Evolutionary conservation across 148 eudicot species (phyloP).

Genomic region (Cornus suecica): DNA sequence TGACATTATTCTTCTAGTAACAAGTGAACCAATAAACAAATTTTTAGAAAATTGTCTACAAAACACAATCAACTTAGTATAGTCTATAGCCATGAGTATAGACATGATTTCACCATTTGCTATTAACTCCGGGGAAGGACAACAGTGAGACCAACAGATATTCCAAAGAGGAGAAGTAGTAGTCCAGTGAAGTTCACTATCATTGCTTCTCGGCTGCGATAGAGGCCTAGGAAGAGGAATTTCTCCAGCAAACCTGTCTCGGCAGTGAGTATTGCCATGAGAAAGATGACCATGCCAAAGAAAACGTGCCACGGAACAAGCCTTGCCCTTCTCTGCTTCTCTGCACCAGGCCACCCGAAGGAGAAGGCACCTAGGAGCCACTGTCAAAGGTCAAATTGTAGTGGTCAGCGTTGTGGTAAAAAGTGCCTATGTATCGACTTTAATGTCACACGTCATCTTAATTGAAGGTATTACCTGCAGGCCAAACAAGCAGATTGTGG

Average conservation of each 20-base stretch:
- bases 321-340: constrained; percentile 26
- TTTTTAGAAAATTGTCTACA: not conserved
- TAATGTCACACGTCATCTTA: not conserved
- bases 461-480: constrained; percentile 35
- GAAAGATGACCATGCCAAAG: constrained; percentile 42
- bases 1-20: not conserved
- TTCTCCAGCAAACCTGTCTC: constrained; percentile 44
- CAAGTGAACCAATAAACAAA: not conserved
- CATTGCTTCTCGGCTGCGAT: constrained; percentile 36
- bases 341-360: constrained; percentile 40
- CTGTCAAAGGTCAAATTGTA: constrained; percentile 14
- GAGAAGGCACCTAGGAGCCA: constrained; percentile 41
- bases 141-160: constrained; percentile 37
- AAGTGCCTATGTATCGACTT: not conserved
- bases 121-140: constrained; percentile 23
- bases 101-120: not conserved
- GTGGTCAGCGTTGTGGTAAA: not conserved
- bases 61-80: not conserved
- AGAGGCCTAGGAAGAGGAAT: constrained; percentile 27
- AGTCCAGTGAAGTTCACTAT: constrained; percentile 53
- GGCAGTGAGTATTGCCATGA: constrained; percentile 37
- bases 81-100: not conserved
- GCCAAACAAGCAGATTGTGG: constrained; percentile 41
- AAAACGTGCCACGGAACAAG: constrained; percentile 53
- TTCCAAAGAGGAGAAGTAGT: constrained; percentile 39